A percentile compares a stretch with the other conserved stretches of the same genome.
Evolutionary conservation across 345 rosid genomes (phyloP).

Genomic region (Populus pruinosa): DNA sequence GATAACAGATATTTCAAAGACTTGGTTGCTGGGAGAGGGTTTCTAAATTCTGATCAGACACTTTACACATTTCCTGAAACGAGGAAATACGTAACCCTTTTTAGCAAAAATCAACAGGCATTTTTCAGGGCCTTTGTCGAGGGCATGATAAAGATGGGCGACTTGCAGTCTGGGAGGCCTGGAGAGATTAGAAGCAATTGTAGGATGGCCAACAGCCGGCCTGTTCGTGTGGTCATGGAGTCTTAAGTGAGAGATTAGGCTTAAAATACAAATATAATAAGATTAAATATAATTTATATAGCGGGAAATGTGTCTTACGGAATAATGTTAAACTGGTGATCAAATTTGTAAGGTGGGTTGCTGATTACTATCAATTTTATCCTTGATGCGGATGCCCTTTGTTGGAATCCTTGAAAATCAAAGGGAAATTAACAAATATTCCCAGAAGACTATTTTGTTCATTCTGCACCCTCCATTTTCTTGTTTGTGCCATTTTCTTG

Average conservation of each 20-base stretch:
- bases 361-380: background rate
- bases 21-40: conserved; percentile 77
- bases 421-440: background rate
- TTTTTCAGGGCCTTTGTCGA: conserved; percentile 66
- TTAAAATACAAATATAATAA: background rate
- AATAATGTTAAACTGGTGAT: background rate
- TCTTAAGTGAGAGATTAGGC: conserved; percentile 10
- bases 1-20: conserved; percentile 85
- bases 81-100: conserved; percentile 47
- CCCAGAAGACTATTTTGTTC: background rate
- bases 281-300: background rate
- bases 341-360: background rate
- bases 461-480: background rate
- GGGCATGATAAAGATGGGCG: conserved; percentile 89
- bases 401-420: conserved; percentile 4
- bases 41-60: conserved; percentile 86
- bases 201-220: conserved; percentile 50
- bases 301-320: background rate
- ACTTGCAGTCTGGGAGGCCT: conserved; percentile 59
- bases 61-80: conserved; percentile 54
- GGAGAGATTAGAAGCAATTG: conserved; percentile 76
- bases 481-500: background rate
- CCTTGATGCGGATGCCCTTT: background rate
- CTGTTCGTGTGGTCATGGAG: conserved; percentile 26
- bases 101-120: conserved; percentile 43